These are phyloP conservation scores for Penicillium sp. DNA, from an alignment of 2,329 filamentous ascomycete genomes.

Conservation along the genomic window DNA sequence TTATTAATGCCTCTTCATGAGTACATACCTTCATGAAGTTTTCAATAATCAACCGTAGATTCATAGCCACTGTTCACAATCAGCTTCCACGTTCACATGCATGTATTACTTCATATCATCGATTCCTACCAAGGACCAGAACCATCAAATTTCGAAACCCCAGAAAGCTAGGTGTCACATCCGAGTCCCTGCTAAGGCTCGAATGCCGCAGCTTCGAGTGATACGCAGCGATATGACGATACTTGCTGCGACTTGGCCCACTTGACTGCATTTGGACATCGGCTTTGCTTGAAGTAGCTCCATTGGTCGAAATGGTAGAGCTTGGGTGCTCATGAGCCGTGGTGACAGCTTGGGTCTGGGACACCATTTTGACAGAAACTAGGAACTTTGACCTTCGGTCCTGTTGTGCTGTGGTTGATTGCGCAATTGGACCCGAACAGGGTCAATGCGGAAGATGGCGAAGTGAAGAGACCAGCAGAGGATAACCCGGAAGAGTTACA, in stretches of 20 bases:
- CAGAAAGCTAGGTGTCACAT: slow-evolving; percentile 75
- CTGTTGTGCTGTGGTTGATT: background rate
- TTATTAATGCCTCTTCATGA: background rate
- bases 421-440: slow-evolving; percentile 1
- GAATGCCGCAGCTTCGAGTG: slow-evolving; percentile 73
- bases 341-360: slow-evolving; percentile 16
- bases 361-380: slow-evolving; percentile 12
- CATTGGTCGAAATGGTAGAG: slow-evolving; percentile 4
- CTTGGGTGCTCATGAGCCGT: slow-evolving; percentile 12
- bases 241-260: slow-evolving; percentile 59
- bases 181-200: slow-evolving; percentile 80
- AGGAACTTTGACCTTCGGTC: background rate
- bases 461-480: background rate
- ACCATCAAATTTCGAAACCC: slow-evolving; percentile 97
- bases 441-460: background rate
- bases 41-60: slow-evolving; percentile 90
- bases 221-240: slow-evolving; percentile 87
- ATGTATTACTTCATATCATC: background rate
- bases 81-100: background rate
- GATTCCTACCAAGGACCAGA: slow-evolving; percentile 71
- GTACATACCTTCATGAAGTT: slow-evolving; percentile 81
- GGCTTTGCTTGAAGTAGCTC: slow-evolving; percentile 4
- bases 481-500: background rate
- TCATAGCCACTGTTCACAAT: slow-evolving; percentile 72
- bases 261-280: slow-evolving; percentile 1